Evolutionary conservation across 805 yeast genomes (phyloP), one percentile per base, ranked within the genome.

Genomic region (Teunomyces tritomae): DNA sequence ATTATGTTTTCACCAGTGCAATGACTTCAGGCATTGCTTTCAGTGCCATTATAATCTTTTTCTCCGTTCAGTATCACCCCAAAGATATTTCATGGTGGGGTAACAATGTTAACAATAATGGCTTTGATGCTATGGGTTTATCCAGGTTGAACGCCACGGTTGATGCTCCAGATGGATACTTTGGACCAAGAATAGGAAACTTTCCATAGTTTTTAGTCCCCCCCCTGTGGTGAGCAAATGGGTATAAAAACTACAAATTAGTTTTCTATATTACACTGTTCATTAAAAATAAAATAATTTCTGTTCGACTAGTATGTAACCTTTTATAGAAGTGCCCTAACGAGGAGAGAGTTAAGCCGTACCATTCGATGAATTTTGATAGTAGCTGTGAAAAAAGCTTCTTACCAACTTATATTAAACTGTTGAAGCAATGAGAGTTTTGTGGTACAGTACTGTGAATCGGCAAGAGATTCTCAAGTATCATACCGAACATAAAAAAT

Each of bases 91-190:
- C 14, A 11, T 44, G 50, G 48, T 48, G 50, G 48, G 48, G 48
- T 10, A 48, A 48, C 29, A 10, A 8, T 4, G 48, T 48, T 9
- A 17, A 10, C 17, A 8, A 9, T 24, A 13, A 33, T 9, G 32
- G 45, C 5, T 10, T 29, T 1, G 43, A 44, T 13, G 42, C 41
- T 8, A 29, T 34, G 7, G 33, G 11, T 16, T n/a, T 30, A 13
- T 30, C 49, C 11, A 44, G 49, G 14, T 50, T 55, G 32, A 53
- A 57, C 46, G 63, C 59, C 2, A 50, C 62, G 3, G 44, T 35
- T 3, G 29, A 13, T 10, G 63, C 66, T 9, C 64, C 65, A 2
- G 66, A 58, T 28, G 74, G 74, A 1, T 69, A 67, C 51, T 68
- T 70, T 50, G 74, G 74, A 4, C 65, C 65, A 10, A 57, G 68